Conservation (phyloP, 441 rosid genomes). For the Capsella rubella region DNA sequence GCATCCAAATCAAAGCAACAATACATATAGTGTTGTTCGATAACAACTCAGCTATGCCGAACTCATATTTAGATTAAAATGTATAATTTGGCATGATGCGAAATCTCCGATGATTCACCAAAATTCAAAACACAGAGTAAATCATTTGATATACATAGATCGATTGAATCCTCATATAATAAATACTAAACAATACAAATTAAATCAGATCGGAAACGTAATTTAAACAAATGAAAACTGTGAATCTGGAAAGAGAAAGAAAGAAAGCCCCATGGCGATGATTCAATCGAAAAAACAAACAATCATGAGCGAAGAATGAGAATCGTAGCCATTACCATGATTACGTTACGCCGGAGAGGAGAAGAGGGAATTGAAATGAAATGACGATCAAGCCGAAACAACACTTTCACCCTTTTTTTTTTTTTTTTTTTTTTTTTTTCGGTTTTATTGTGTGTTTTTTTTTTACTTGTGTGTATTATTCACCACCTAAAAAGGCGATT, state of each 20-base stretch:
- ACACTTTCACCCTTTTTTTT: not conserved
- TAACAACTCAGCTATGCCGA: not conserved
- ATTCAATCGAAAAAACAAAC: constrained; percentile 3
- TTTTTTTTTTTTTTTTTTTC: not conserved
- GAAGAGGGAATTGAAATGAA: not conserved
- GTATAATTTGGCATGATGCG: not conserved
- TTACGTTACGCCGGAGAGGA: constrained; percentile 25
- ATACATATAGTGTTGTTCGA: not conserved
- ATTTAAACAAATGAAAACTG: not conserved
- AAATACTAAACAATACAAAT: not conserved
- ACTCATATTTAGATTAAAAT: too few species aligned
- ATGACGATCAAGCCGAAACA: not conserved
- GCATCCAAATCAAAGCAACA: constrained; percentile 8
- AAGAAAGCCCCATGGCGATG: not conserved
- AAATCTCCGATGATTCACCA: not conserved
- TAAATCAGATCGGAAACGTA: constrained; percentile 4
- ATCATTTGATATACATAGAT: constrained; percentile 1
- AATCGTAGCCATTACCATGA: constrained; percentile 31
- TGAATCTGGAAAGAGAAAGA: not conserved
- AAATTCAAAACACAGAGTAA: not conserved
- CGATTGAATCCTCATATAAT: not conserved
- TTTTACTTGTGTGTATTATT: not conserved
- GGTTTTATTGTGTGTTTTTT: too few species aligned
- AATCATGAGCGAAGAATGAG: not conserved
- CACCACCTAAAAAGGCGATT: constrained; percentile 1